phyloP scores from a whole-genome alignment of 1,284 basidiomycete genomes.

The Ustilago vetiveriae region DNA sequence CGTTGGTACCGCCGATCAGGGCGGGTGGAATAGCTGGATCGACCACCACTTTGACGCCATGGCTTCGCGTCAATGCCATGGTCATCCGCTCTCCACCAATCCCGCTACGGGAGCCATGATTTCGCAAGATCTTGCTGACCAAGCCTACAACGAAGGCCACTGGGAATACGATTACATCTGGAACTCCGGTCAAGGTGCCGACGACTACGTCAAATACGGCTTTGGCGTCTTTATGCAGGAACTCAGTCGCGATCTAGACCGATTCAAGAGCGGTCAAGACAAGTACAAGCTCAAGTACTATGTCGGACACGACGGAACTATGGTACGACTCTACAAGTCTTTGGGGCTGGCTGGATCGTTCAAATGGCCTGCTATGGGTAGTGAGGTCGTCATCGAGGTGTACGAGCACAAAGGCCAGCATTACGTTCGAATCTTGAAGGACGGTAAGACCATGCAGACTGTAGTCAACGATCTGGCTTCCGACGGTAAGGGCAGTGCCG shows the following conservation, averaged over 20 bases:
- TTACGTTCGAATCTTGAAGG: constrained; percentile 31
- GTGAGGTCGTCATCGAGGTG: constrained; percentile 50
- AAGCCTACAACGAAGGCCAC: constrained; percentile 50
- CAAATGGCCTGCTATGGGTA: constrained; percentile 48
- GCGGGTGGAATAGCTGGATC: constrained; percentile 71
- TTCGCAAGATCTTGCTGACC: constrained; percentile 37
- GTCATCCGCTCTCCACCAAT: constrained; percentile 42
- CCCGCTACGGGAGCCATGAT: constrained; percentile 17
- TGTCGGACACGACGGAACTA: constrained; percentile 56
- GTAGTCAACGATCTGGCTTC: constrained; percentile 11
- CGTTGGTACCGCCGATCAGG: constrained; percentile 70
- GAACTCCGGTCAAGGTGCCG: constrained; percentile 44
- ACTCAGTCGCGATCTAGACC: constrained; percentile 26
- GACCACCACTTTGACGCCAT: constrained; percentile 66
- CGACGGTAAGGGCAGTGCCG: constrained; percentile 8
- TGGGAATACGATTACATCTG: constrained; percentile 60
- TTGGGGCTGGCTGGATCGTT: constrained; percentile 35
- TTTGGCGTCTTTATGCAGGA: constrained; percentile 49
- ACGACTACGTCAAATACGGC: constrained; percentile 52
- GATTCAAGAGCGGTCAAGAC: constrained; percentile 12
- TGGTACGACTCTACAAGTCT: constrained; percentile 52
- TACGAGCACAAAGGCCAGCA: constrained; percentile 19
- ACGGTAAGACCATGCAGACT: constrained; percentile 36
- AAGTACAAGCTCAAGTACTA: constrained; percentile 43
- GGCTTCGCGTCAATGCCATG: constrained; percentile 52